Conservation (phyloP, 495 filamentous ascomycete species). For the Neurospora tetrasperma region DNA sequence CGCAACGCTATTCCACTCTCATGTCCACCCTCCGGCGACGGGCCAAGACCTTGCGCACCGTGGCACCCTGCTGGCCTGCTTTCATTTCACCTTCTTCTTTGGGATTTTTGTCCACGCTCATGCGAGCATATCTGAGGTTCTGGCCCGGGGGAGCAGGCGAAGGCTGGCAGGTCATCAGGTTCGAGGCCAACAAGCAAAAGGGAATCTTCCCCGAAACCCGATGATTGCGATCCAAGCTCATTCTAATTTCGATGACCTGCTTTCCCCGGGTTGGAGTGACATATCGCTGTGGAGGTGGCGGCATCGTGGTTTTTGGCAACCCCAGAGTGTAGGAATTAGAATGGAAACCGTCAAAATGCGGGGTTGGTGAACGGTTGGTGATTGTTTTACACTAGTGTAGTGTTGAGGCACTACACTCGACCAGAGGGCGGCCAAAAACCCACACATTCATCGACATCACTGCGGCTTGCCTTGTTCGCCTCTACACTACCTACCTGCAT, state of each 20-base stretch:
- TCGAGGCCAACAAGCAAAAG: background rate
- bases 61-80: background rate
- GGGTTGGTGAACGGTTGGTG: background rate
- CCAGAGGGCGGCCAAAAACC: background rate
- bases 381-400: background rate
- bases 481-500: background rate
- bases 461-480: background rate
- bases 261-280: background rate
- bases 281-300: background rate
- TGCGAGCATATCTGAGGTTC: background rate
- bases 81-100: background rate
- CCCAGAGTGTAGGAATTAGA: background rate
- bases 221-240: background rate
- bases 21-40: background rate
- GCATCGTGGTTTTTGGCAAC: background rate
- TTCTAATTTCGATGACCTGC: background rate
- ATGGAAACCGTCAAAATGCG: background rate
- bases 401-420: background rate
- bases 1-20: background rate
- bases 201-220: background rate
- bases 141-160: background rate
- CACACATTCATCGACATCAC: background rate
- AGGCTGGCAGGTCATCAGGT: background rate
- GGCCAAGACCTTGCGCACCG: background rate
- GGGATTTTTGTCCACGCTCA: background rate